These are phyloP conservation scores for Coprinellus micaceus DNA, from an alignment of 768 basidiomycete species.

Conservation along the genomic window DNA sequence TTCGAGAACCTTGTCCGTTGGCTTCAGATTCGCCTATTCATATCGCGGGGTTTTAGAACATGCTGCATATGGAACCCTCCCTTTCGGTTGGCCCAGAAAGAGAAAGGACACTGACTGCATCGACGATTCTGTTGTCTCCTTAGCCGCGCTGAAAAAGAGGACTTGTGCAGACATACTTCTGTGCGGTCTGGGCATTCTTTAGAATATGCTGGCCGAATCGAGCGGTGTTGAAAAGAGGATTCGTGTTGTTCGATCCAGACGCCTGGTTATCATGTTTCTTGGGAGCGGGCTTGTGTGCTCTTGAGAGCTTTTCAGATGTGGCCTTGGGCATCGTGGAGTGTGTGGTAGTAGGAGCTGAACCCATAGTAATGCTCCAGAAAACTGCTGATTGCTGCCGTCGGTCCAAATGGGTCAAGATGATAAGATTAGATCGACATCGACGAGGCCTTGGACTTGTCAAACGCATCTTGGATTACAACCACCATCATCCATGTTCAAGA, in stretches of 20 bases:
- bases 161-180: conserved; percentile 55
- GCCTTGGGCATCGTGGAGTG: conserved; percentile 65
- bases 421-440: conserved; percentile 3
- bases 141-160: background rate
- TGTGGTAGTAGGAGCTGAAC: background rate
- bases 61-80: background rate
- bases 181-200: conserved; percentile 88
- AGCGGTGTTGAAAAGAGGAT: conserved; percentile 92
- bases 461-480: background rate
- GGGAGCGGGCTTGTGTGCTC: conserved; percentile 63
- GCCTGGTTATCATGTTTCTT: conserved; percentile 41
- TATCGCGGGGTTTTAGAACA: conserved; percentile 1
- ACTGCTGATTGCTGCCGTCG: conserved; percentile 4
- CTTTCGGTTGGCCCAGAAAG: background rate
- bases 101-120: conserved; percentile 33
- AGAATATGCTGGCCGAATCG: conserved; percentile 97
- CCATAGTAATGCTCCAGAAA: conserved; percentile 9
- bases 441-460: background rate
- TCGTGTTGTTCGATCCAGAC: conserved; percentile 50
- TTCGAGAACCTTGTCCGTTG: conserved; percentile 94
- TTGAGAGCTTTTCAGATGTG: conserved; percentile 68
- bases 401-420: conserved; percentile 4
- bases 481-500: conserved; percentile 65
- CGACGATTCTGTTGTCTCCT: conserved; percentile 34
- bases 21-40: conserved; percentile 78